These are phyloP conservation scores for Stenocarpella maydis DNA, from an alignment of 2,329 filamentous ascomycete genomes.

Conservation along the genomic window DNA sequence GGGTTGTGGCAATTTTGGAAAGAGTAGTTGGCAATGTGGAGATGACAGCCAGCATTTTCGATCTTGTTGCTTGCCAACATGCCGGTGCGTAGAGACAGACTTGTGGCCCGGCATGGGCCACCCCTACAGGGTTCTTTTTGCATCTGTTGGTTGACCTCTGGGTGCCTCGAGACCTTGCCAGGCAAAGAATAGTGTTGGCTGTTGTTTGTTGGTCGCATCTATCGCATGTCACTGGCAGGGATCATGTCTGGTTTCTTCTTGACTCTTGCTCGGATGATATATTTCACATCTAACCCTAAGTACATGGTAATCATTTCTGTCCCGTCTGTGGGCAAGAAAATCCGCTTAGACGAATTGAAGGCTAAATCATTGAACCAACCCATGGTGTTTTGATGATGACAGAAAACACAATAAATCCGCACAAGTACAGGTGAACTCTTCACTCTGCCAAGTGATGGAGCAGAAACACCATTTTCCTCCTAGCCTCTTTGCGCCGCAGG, in stretches of 20 bases:
- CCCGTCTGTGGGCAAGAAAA: not conserved
- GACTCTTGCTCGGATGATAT: not conserved
- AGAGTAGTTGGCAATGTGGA: constrained; percentile 14
- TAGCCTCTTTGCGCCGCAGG: constrained; percentile 24
- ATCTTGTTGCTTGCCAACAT: constrained; percentile 6
- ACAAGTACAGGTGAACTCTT: constrained; percentile 24
- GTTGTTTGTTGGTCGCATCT: not conserved
- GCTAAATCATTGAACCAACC: constrained; percentile 10
- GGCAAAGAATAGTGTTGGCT: not conserved
- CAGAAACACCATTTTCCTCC: constrained; percentile 29
- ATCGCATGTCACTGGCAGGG: not conserved
- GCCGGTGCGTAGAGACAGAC: not conserved
- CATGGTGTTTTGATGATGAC: not conserved
- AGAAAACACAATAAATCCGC: not conserved
- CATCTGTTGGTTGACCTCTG: constrained; percentile 2
- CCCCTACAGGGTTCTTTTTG: constrained; percentile 3
- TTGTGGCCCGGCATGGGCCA: constrained; percentile 9
- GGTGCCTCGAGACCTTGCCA: not conserved
- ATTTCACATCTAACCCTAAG: constrained; percentile 26
- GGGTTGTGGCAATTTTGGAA: constrained; percentile 12
- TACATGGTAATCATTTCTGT: constrained; percentile 17
- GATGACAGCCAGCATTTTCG: not conserved
- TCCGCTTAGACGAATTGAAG: constrained; percentile 10
- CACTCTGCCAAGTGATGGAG: constrained; percentile 19
- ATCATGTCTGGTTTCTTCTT: not conserved